Base-by-base conservation (phyloP, 164 flowering plant species). In the Hamamelis virginiana region DNA sequence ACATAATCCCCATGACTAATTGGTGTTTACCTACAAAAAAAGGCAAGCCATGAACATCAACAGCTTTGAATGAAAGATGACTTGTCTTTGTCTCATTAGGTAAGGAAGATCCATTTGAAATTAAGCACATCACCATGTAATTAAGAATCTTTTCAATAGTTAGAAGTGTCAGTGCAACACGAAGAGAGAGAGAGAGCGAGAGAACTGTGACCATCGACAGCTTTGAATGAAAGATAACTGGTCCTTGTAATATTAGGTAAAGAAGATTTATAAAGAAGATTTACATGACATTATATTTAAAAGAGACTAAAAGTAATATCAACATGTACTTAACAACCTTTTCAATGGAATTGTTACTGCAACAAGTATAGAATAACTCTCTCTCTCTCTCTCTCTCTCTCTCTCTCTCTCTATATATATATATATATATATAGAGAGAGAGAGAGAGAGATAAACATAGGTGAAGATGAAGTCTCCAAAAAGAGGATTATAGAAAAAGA, bases 1-100 rank as follows among this genome's bases (percentile, higher is more conserved):
- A 33, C 41, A 33, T 33, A 33, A 33, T 33, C 41, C 41, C 41
- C n/a, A n/a, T 25, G 52, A 59, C 26, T 23, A n/a, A 23, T 33
- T 43, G 3, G 53, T 1, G 6, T 50, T 21, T 45, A 44, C 18
- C 58, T 13, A 59, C 9, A 8, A 59, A 26, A 52, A 66, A 6
- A 45, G 70, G 51, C 70, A 58, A 44, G 70, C 43, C 19, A 57
- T 58, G 70, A 59, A 56, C 70, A 59, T 68, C 50, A 69, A 21
- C 23, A 23, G 53, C 22, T 21, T 19, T 51, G 8, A 51, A n/a
- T 51, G 12, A 18, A 25, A 51, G 66, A 22, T 33, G 18, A 9
- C n/a, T 12, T 18, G 47, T 53, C 74, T 71, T 52, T 70, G 6
- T 71, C 64, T 52, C 53, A n/a, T 63, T 65, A 41, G 74, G 74